Evolutionary conservation across 1,139 yeast species (phyloP).

Genomic region (Debaryomyces psychrophilus): DNA sequence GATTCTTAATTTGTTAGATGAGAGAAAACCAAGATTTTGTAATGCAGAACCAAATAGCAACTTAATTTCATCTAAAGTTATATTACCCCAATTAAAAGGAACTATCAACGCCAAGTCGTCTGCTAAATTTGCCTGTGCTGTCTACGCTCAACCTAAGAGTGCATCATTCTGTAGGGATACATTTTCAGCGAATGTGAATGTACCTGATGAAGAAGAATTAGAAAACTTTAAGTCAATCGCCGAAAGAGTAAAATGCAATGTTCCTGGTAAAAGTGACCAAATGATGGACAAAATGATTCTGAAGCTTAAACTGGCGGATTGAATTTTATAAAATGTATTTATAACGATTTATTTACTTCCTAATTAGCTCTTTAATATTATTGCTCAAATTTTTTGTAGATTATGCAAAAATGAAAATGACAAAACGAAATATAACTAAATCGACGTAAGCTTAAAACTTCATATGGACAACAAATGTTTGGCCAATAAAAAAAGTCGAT

Average conservation of each 20-base stretch:
- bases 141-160: neutral
- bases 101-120: constrained; percentile 2
- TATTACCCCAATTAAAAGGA: constrained; percentile 15
- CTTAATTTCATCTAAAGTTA: constrained; percentile 19
- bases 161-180: neutral
- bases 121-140: constrained; percentile 4
- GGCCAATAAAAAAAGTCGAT: no score
- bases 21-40: constrained; percentile 17
- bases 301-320: no score
- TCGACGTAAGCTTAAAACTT: no score
- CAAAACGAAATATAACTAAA: no score
- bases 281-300: constrained; percentile 31
- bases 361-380: no score
- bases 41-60: constrained; percentile 30
- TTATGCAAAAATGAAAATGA: no score
- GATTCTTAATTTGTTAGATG: constrained; percentile 12
- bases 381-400: no score
- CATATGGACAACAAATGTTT: no score
- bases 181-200: neutral
- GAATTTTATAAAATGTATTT: constrained; percentile 15
- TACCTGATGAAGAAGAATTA: neutral
- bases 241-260: constrained; percentile 16
- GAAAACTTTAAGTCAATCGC: constrained; percentile 4
- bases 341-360: constrained; percentile 7
- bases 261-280: constrained; percentile 38